Percentiles rank a stretch among this genome's conserved stretches.
phyloP scores from a whole-genome alignment of 2,329 filamentous ascomycete genomes.

The Allantophomopsis cytisporea region DNA sequence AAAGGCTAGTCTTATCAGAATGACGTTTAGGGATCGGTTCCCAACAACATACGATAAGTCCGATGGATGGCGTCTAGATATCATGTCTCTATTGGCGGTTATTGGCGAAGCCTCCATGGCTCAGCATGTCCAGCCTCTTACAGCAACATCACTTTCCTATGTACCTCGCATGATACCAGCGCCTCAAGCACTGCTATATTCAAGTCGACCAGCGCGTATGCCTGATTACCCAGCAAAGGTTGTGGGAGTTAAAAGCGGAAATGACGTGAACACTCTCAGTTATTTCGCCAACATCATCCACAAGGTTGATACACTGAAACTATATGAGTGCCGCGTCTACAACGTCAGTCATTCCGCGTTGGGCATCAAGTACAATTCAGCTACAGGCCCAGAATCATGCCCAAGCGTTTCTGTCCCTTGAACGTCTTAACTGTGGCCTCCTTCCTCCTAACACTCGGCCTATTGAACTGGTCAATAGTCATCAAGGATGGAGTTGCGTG shows the following conservation, averaged over 20 bases:
- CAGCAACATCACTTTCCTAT: slow-evolving; percentile 39
- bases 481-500: slow-evolving; percentile 36
- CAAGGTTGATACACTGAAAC: slow-evolving; percentile 34
- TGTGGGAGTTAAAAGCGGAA: slow-evolving; percentile 43
- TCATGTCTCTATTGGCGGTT: slow-evolving; percentile 48
- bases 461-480: slow-evolving; percentile 27
- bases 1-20: background rate
- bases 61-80: slow-evolving; percentile 40
- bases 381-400: too few species aligned
- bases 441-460: slow-evolving; percentile 30
- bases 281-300: slow-evolving; percentile 50
- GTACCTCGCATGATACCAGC: slow-evolving; percentile 48
- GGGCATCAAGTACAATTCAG: too few species aligned
- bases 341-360: slow-evolving; percentile 23
- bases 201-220: slow-evolving; percentile 37
- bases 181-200: slow-evolving; percentile 46
- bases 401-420: slow-evolving; percentile 29
- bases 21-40: slow-evolving; percentile 21
- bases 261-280: slow-evolving; percentile 37
- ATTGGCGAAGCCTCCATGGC: slow-evolving; percentile 46
- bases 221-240: slow-evolving; percentile 39
- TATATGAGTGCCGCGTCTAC: slow-evolving; percentile 33
- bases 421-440: slow-evolving; percentile 39
- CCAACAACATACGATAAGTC: slow-evolving; percentile 22
- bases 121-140: slow-evolving; percentile 43